These are phyloP conservation scores for Thalassiosira exigua DNA, from an alignment of 352 stramenopile species.

Conservation along the genomic window DNA sequence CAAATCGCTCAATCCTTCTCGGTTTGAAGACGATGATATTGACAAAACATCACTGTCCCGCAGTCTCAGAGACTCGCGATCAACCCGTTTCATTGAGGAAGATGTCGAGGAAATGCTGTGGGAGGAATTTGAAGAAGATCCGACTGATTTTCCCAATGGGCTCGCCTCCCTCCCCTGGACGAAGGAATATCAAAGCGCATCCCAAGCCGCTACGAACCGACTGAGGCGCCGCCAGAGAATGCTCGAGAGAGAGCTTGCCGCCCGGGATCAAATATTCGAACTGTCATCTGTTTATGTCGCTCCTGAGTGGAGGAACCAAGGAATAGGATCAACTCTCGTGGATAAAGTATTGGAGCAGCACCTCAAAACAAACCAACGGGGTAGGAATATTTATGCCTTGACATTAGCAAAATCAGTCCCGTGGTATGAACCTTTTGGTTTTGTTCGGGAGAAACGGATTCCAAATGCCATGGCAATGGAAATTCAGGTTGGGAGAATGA, in stretches of 20 bases:
- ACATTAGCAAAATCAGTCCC: conserved; percentile 17
- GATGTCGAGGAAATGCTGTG: conserved; percentile 58
- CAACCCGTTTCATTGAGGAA: conserved; percentile 21
- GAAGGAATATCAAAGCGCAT: conserved; percentile 47
- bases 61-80: not conserved
- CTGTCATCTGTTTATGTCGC: conserved; percentile 48
- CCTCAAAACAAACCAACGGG: not conserved
- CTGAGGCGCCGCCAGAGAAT: conserved; percentile 27
- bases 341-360: conserved; percentile 20
- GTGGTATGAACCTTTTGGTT: conserved; percentile 34
- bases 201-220: conserved; percentile 12
- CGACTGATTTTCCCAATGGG: conserved; percentile 37
- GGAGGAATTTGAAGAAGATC: conserved; percentile 63
- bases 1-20: not conserved
- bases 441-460: conserved; percentile 3
- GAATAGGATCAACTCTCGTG: conserved; percentile 16
- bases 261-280: conserved; percentile 42
- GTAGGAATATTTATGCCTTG: conserved; percentile 32
- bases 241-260: conserved; percentile 17
- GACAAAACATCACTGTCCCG: not conserved
- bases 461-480: conserved; percentile 16
- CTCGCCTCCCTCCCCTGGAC: conserved; percentile 58
- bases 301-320: conserved; percentile 1
- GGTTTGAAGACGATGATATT: conserved; percentile 22
- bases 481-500: not conserved